Percentiles rank a stretch among this genome's conserved stretches.
phyloP scores from a whole-genome alignment of 2,329 filamentous ascomycete species.

The Penicillium sp. region DNA sequence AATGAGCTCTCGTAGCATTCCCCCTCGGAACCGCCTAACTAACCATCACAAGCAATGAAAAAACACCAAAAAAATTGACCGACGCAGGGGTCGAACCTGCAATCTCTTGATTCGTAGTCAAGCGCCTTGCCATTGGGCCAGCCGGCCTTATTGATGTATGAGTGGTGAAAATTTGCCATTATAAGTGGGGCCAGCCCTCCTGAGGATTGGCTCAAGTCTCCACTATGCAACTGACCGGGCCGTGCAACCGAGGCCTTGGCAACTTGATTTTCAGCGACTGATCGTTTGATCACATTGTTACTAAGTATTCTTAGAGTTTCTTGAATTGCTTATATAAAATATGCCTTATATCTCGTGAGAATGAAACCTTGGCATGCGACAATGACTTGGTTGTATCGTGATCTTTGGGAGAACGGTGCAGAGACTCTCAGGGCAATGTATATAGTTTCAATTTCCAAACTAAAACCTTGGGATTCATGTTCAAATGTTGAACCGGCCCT shows the following conservation, averaged over 20 bases:
- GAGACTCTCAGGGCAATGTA: no score
- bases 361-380: no score
- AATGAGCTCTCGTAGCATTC: background rate
- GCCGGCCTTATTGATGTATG: conserved; percentile 20
- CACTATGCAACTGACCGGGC: background rate
- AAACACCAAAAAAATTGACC: conserved; percentile 29
- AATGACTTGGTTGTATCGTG: no score
- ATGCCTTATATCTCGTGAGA: no score
- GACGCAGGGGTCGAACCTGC: conserved; percentile 49
- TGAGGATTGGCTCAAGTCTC: background rate
- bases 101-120: conserved; percentile 57
- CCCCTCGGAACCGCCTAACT: background rate
- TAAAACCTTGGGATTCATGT: no score
- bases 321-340: no score
- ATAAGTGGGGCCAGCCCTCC: background rate
- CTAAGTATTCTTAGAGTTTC: no score
- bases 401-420: no score
- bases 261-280: no score
- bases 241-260: background rate
- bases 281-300: no score
- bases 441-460: no score
- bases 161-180: background rate
- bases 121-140: conserved; percentile 54
- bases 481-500: no score
- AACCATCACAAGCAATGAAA: background rate